These are phyloP conservation scores for Brassica cretica DNA, from an alignment of 345 rosid species.

Conservation along the genomic window DNA sequence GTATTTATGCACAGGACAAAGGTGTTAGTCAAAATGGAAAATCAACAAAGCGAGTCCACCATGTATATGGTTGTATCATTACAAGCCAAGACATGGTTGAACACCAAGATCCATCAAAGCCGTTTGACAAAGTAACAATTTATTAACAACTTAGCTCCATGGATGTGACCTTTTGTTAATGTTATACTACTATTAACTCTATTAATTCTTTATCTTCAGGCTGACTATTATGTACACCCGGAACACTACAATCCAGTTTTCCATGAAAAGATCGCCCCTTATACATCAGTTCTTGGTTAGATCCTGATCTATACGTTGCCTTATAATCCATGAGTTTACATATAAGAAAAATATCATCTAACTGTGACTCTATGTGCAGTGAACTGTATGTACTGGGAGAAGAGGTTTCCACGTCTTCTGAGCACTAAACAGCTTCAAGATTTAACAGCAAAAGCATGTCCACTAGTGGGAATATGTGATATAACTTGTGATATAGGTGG, in stretches of 20 bases:
- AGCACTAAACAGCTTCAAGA: slow-evolving; percentile 70
- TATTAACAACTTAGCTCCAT: neutral
- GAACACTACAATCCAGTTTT: slow-evolving; percentile 79
- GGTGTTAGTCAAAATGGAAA: slow-evolving; percentile 37
- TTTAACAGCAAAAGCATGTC: slow-evolving; percentile 58
- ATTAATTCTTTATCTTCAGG: slow-evolving; percentile 47
- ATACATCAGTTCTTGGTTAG: slow-evolving; percentile 79
- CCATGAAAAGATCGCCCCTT: slow-evolving; percentile 78
- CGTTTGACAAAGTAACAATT: slow-evolving; percentile 68
- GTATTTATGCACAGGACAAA: slow-evolving; percentile 46
- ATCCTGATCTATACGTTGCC: slow-evolving; percentile 25
- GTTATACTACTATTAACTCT: neutral
- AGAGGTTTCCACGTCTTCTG: slow-evolving; percentile 76
- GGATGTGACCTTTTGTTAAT: neutral
- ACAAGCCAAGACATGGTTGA: slow-evolving; percentile 82
- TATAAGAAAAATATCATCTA: neutral
- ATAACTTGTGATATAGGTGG: slow-evolving; percentile 91
- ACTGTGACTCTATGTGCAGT: slow-evolving; percentile 48
- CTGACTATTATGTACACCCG: slow-evolving; percentile 89
- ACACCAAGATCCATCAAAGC: slow-evolving; percentile 66
- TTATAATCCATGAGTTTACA: neutral
- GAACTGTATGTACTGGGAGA: slow-evolving; percentile 98
- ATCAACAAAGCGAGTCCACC: slow-evolving; percentile 64
- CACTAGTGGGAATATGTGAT: slow-evolving; percentile 87
- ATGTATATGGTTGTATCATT: slow-evolving; percentile 83